phyloP scores from a whole-genome alignment of 2,329 filamentous ascomycete genomes.

The Acrocalymma vagum region DNA sequence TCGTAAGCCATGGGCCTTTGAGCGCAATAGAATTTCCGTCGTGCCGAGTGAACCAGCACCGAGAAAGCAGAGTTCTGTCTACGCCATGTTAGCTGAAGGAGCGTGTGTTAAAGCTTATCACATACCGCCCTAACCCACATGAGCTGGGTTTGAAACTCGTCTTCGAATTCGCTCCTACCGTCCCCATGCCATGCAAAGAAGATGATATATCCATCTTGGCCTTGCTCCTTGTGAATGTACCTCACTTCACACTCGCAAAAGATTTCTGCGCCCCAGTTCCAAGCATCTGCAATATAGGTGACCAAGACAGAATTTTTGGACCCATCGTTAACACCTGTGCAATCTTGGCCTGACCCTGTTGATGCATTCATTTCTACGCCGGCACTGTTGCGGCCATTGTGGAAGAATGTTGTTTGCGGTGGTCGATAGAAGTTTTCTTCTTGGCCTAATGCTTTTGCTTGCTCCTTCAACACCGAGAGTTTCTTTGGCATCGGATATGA shows the following conservation, averaged over 20 bases:
- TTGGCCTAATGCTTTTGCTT: conserved; percentile 63
- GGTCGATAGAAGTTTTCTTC: conserved; percentile 64
- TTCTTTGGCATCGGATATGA: conserved; percentile 68
- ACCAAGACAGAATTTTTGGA: conserved; percentile 72
- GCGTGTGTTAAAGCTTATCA: not conserved
- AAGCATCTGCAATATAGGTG: conserved; percentile 74
- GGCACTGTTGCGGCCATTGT: conserved; percentile 67
- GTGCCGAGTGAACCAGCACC: conserved; percentile 72
- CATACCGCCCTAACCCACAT: conserved; percentile 70
- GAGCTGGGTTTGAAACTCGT: conserved; percentile 65
- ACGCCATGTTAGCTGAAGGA: conserved; percentile 4
- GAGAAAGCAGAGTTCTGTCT: conserved; percentile 69
- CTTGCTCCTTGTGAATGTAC: conserved; percentile 64
- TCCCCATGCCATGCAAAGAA: conserved; percentile 72
- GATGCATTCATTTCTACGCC: conserved; percentile 71
- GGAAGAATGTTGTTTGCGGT: conserved; percentile 70
- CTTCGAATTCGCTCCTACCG: conserved; percentile 63
- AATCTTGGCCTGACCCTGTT: conserved; percentile 68
- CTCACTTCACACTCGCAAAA: conserved; percentile 75
- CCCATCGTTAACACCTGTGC: conserved; percentile 72
- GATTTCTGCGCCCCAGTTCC: conserved; percentile 76
- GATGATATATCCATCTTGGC: conserved; percentile 64
- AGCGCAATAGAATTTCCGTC: conserved; percentile 62
- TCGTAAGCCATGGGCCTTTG: conserved; percentile 58
- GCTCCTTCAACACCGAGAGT: conserved; percentile 63